Evolutionary conservation across 225 moss, liverwort and hornwort species (phyloP), one percentile per base, ranked within the genome.

Genomic region (Takakia lepidozioides): DNA sequence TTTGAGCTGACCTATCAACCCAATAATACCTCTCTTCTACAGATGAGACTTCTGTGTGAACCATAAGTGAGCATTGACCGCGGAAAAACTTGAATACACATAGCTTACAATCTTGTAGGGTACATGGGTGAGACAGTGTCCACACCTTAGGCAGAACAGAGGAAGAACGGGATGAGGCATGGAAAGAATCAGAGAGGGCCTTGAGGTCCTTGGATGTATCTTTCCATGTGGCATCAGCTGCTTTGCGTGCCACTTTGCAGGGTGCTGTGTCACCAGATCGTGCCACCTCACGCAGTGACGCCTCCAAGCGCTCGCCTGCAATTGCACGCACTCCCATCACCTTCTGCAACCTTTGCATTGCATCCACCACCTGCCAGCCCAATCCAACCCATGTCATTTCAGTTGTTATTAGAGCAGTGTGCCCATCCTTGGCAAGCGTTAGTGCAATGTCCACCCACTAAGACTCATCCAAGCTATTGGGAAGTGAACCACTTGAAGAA

Each of bases 131-230:
- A n/a, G n/a, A n/a, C 10, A 15, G 7, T 24, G 1, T 32, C 20
- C 21, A 26, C 3, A 76, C 75, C 76, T 76, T 74, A 11, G 73
- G 51, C 10, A 80, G 73, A 37, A 70, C 62, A 27, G 59, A 42
- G 26, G 24, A 59, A 34, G 74, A 52, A 22, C 74, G 66, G 24
- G 86, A 67, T 39, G 77, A 62, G 28, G 76, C 51, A 38, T 86
- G 86, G 39, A 86, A 63, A 1, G 82, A 70, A 29, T 95, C 93
- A 53, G 56, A 64, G 36, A 84, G 67, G 19, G 51, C 49, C 67
- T 84, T 95, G 21, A 95, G 52, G 42, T 87, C 86, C 67, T 81
- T 86, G 19, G 81, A 60, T 7, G 93, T 86, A 10, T 77, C 84
- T 51, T 89, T 95, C 72, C 89, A 74, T 11, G 76, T 80, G 1